phyloP scores from a whole-genome alignment of 208 protist genomes.

The Trypanosoma lewisi region DNA sequence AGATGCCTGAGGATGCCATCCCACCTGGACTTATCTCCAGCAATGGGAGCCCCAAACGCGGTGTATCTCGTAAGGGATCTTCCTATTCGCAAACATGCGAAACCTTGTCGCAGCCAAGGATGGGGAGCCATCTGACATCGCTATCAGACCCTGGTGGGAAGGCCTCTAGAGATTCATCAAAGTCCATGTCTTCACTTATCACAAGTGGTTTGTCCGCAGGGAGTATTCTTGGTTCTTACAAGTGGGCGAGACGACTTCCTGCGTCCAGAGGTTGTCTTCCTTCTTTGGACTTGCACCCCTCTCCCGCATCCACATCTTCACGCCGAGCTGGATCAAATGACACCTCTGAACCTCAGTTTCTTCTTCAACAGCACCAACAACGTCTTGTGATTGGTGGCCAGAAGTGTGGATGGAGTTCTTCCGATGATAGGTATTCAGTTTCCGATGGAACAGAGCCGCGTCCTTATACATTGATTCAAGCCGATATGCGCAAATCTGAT shows the following conservation, averaged over 20 bases:
- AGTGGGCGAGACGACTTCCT: not conserved
- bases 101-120: not conserved
- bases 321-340: not conserved
- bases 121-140: not conserved
- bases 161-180: not conserved
- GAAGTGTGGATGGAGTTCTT: not conserved
- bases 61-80: not conserved
- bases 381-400: not conserved
- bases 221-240: conserved; percentile 1
- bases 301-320: not conserved
- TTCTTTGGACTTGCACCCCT: not conserved
- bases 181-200: not conserved
- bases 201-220: not conserved
- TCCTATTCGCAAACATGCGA: not conserved
- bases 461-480: not conserved
- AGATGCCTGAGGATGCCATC: not conserved
- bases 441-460: conserved; percentile 3
- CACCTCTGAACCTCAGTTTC: not conserved
- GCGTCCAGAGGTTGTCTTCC: not conserved
- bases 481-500: not conserved
- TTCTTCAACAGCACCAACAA: conserved; percentile 1
- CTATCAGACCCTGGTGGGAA: not conserved
- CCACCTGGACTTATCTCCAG: not conserved
- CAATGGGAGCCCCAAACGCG: not conserved
- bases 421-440: not conserved